Conservation (phyloP, 257 asterid species). For the Buddleja alternifolia region DNA sequence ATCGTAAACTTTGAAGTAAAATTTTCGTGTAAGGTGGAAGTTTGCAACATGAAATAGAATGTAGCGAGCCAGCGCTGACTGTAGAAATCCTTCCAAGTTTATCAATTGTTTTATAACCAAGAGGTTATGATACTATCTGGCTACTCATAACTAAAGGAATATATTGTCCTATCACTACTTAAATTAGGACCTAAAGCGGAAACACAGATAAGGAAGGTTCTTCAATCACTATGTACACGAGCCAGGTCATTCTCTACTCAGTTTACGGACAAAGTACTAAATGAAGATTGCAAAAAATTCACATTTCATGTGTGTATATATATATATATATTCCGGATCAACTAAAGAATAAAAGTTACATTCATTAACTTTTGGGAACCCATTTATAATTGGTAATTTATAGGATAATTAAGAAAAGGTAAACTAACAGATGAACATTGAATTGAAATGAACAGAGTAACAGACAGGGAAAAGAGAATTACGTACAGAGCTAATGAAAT, state of each 20-base stretch:
- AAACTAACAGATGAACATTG: too few relatives aligned
- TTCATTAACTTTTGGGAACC: neutral
- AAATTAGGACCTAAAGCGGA: neutral
- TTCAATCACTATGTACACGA: neutral
- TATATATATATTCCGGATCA: neutral
- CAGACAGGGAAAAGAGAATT: slow-evolving; percentile 26
- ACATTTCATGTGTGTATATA: too few relatives aligned
- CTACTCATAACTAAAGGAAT: neutral
- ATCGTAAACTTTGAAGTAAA: neutral
- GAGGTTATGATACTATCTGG: neutral
- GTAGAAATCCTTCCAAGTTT: neutral
- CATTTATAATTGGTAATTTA: too few relatives aligned
- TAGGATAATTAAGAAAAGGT: too few relatives aligned
- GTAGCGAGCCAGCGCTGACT: neutral
- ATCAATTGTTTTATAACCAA: neutral
- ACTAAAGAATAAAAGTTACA: slow-evolving; percentile 6
- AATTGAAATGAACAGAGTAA: too few relatives aligned
- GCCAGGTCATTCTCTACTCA: neutral
- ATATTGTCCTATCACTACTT: neutral
- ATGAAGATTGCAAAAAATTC: neutral
- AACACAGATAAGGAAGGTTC: neutral
- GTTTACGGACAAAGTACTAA: neutral
- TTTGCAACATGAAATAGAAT: neutral
- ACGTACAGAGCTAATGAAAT: slow-evolving; percentile 85
- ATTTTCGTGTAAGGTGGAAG: neutral